Conservation (phyloP, 208 protist genomes). For the Crithidia fasciculata region DNA sequence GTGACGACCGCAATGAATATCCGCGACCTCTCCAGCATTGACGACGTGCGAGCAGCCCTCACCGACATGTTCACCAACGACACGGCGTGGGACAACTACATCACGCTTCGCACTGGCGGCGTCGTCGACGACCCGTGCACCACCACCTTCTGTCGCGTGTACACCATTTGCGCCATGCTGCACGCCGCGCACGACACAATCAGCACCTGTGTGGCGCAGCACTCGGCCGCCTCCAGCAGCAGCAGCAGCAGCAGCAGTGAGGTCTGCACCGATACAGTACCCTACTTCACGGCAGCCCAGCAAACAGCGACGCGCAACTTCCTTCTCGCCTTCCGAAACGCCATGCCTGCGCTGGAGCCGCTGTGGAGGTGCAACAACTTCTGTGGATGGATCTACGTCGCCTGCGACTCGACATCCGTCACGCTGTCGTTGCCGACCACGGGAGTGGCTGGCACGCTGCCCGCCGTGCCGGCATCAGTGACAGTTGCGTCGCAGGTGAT, state of each 20-base stretch:
- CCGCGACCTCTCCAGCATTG: slow-evolving; percentile 39
- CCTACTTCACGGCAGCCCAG: slow-evolving; percentile 16
- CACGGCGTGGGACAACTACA: slow-evolving; percentile 52
- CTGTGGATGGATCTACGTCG: slow-evolving; percentile 16
- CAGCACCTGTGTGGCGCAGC: slow-evolving; percentile 34
- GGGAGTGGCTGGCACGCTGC: slow-evolving; percentile 35
- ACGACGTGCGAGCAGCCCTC: slow-evolving; percentile 26
- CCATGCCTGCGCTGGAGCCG: slow-evolving; percentile 11
- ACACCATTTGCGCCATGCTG: slow-evolving; percentile 59
- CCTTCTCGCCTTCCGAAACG: background rate
- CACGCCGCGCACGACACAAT: slow-evolving; percentile 44
- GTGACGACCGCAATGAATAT: slow-evolving; percentile 50
- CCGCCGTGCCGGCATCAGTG: slow-evolving; percentile 31
- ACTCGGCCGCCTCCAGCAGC: slow-evolving; percentile 2
- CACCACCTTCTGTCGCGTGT: slow-evolving; percentile 53
- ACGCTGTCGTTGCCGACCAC: background rate
- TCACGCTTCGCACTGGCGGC: slow-evolving; percentile 57
- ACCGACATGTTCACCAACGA: slow-evolving; percentile 43
- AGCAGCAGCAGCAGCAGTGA: slow-evolving; percentile 10
- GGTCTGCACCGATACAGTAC: background rate
- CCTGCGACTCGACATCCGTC: slow-evolving; percentile 9
- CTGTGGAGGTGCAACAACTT: slow-evolving; percentile 21
- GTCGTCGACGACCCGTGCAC: slow-evolving; percentile 40
- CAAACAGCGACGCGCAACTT: slow-evolving; percentile 14
- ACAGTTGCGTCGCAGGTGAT: slow-evolving; percentile 44